These are phyloP conservation scores for Plasmodium yoelii DNA, from an alignment of 169 alveolate species.

Conservation along the genomic window DNA sequence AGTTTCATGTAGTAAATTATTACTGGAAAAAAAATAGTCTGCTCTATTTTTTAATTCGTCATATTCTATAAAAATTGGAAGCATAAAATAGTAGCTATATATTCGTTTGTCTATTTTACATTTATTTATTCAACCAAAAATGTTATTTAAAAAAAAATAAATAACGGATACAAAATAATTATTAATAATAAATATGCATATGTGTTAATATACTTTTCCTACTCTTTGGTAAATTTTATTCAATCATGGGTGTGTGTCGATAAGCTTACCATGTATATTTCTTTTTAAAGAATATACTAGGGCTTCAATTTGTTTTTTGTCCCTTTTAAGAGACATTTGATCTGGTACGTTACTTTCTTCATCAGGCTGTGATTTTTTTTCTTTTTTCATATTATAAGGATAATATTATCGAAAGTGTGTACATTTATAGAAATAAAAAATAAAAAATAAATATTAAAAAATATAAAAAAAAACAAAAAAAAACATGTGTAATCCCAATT, in stretches of 20 bases:
- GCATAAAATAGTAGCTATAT: no score
- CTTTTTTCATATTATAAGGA: constrained; percentile 23
- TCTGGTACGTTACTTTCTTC: not conserved
- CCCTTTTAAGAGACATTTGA: constrained; percentile 13
- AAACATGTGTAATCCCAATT: not conserved
- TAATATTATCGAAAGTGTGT: not conserved
- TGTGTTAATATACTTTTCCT: not conserved
- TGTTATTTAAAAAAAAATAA: no score
- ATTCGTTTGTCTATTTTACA: no score
- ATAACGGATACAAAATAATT: no score
- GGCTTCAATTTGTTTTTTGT: constrained; percentile 61
- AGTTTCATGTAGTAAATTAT: constrained; percentile 43
- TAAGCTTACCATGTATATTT: constrained; percentile 44
- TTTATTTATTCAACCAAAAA: not conserved
- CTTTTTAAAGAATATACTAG: constrained; percentile 41
- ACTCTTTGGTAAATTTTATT: not conserved
- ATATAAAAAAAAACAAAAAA: no score
- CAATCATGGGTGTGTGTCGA: no score
- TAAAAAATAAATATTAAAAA: no score
- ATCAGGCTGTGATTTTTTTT: not conserved
- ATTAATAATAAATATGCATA: not conserved
- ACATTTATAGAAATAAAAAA: not conserved
- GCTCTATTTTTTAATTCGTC: constrained; percentile 45
- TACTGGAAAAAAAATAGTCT: constrained; percentile 40
- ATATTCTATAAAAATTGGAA: constrained; percentile 2